Conservation (phyloP, 2,329 filamentous ascomycete genomes). For the Beauveria sp. region DNA sequence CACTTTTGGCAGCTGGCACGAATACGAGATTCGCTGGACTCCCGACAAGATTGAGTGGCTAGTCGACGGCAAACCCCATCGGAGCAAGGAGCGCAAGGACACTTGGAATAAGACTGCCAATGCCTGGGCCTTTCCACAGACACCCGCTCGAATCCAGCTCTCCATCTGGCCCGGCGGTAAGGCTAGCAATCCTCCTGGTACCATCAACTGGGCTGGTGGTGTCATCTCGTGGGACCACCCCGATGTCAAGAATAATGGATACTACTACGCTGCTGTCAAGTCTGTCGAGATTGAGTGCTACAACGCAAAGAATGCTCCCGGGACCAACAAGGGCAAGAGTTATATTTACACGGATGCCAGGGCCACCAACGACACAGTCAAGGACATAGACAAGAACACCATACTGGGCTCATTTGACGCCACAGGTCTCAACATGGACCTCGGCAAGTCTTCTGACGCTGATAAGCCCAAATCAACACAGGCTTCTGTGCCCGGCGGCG, state of each 20-base stretch:
- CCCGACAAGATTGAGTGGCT: conserved; percentile 81
- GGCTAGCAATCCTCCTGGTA: conserved; percentile 70
- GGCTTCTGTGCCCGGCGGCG: conserved; percentile 24
- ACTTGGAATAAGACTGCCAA: conserved; percentile 83
- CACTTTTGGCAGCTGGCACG: conserved; percentile 73
- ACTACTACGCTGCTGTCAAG: conserved; percentile 78
- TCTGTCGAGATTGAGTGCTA: conserved; percentile 83
- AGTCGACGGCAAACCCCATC: conserved; percentile 71
- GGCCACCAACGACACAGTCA: conserved; percentile 69
- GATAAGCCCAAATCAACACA: conserved; percentile 14
- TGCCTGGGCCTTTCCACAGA: conserved; percentile 84
- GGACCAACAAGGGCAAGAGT: conserved; percentile 58
- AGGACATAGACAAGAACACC: conserved; percentile 67
- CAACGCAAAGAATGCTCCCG: conserved; percentile 53
- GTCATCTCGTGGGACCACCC: conserved; percentile 74
- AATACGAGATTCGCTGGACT: conserved; percentile 90
- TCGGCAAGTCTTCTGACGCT: conserved; percentile 25
- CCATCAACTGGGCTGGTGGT: conserved; percentile 87
- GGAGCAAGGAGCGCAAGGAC: conserved; percentile 64
- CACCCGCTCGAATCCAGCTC: conserved; percentile 81
- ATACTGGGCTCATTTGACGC: conserved; percentile 71
- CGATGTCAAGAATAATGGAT: conserved; percentile 68
- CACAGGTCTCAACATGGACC: conserved; percentile 69
- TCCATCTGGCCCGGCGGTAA: conserved; percentile 94
- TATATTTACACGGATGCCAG: conserved; percentile 65